These are phyloP conservation scores for Heterobasidion parviporum DNA, from an alignment of 1,284 basidiomycete genomes.

Conservation along the genomic window DNA sequence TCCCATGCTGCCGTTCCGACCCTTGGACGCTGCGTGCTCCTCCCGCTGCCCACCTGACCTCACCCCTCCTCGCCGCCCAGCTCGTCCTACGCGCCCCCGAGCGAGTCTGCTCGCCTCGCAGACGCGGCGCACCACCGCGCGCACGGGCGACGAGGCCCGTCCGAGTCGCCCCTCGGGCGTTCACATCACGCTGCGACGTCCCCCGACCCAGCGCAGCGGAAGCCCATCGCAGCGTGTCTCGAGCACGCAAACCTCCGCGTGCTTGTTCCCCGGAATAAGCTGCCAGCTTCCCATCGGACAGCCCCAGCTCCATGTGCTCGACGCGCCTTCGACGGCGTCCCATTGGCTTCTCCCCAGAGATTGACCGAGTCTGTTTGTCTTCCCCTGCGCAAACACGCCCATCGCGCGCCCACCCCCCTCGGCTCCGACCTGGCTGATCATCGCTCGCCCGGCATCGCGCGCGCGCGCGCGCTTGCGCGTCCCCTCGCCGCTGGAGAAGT, in stretches of 20 bases:
- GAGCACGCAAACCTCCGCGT: background rate
- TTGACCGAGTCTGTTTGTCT: background rate
- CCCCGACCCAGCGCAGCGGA: background rate
- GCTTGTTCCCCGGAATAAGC: background rate
- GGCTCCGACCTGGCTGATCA: background rate
- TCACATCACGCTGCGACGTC: background rate
- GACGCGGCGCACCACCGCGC: no score
- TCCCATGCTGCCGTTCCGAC: background rate
- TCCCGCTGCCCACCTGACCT: no score
- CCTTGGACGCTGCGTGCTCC: background rate
- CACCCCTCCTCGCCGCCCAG: no score
- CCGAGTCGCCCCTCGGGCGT: no score
- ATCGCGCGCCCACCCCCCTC: background rate
- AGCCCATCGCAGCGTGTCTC: background rate
- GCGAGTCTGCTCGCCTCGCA: no score
- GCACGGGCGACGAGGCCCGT: no score
- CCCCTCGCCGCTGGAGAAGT: no score
- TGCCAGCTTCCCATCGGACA: background rate
- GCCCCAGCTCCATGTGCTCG: background rate
- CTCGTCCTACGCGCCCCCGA: no score
- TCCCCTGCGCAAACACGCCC: slow-evolving; percentile 1
- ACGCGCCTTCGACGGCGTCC: background rate
- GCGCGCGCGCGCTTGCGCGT: no score
- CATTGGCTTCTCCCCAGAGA: slow-evolving; percentile 1
- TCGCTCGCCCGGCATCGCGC: no score